A percentile compares a stretch with the other conserved stretches of the same genome.
phyloP scores from a whole-genome alignment of 2,329 filamentous ascomycete genomes.

The Immersiporthe knoxdaviesiana region DNA sequence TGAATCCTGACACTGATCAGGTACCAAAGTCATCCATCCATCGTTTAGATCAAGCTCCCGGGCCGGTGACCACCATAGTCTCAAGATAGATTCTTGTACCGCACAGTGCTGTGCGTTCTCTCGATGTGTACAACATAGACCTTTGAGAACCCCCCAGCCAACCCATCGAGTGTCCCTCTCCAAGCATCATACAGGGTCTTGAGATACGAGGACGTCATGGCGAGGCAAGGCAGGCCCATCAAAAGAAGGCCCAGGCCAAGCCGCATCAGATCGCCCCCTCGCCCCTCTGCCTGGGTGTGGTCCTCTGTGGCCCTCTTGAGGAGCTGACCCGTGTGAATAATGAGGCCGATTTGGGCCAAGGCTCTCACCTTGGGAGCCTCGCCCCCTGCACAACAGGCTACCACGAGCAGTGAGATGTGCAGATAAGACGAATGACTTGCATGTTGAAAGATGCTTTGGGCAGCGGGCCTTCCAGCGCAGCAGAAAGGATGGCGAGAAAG shows the following conservation, averaged over 20 bases:
- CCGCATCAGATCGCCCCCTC: neutral
- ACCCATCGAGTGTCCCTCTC: too few species aligned
- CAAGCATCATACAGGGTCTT: neutral
- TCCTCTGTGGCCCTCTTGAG: neutral
- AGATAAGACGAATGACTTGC: constrained; percentile 4
- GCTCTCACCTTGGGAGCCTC: neutral
- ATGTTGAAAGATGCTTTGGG: neutral
- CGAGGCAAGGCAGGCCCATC: neutral
- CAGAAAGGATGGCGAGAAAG: neutral
- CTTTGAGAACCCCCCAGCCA: neutral
- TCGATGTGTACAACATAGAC: neutral
- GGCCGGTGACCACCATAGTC: neutral
- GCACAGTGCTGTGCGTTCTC: neutral
- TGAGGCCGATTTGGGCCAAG: neutral
- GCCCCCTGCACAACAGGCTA: neutral
- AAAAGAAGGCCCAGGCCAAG: neutral
- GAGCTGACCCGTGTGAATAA: neutral
- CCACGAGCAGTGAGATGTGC: neutral
- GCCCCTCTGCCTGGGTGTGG: neutral
- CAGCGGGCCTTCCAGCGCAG: neutral
- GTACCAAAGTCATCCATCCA: neutral
- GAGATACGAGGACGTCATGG: neutral
- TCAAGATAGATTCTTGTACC: neutral
- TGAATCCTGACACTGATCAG: neutral
- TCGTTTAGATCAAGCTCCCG: neutral